Conservation (phyloP, 352 stramenopile genomes). For the Phytophthora pistaciae region DNA sequence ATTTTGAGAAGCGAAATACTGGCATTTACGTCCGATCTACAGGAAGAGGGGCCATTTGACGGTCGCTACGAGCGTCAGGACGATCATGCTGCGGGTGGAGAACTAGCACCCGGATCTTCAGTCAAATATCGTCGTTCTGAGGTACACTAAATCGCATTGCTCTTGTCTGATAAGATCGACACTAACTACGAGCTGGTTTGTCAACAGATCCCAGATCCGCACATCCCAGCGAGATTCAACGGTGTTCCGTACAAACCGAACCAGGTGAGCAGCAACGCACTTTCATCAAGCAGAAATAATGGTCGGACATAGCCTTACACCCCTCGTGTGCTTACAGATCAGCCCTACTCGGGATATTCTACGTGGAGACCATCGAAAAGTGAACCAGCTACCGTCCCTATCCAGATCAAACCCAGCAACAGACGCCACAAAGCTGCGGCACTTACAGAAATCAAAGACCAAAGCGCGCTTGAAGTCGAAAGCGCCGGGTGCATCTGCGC, state of each 20-base stretch:
- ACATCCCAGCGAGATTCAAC: constrained; percentile 72
- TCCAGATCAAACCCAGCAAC: constrained; percentile 8
- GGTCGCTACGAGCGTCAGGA: neutral
- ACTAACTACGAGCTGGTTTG: neutral
- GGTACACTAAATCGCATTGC: neutral
- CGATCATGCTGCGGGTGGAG: neutral
- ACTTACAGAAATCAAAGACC: constrained; percentile 26
- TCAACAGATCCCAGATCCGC: constrained; percentile 57
- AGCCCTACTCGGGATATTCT: constrained; percentile 65
- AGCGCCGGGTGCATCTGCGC: neutral
- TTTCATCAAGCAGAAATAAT: neutral
- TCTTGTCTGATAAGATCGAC: neutral
- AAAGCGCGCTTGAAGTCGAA: constrained; percentile 25
- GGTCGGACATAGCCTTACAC: neutral
- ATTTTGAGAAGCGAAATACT: constrained; percentile 11
- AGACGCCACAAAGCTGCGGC: constrained; percentile 16
- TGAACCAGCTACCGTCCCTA: constrained; percentile 62
- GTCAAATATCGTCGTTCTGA: constrained; percentile 30
- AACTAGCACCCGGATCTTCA: neutral
- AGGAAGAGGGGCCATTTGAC: neutral
- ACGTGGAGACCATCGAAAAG: constrained; percentile 51
- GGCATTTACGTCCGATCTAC: neutral
- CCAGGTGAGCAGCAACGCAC: constrained; percentile 36
- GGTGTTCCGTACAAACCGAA: constrained; percentile 66
- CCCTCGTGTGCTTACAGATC: constrained; percentile 29